A percentile compares a stretch with the other conserved stretches of the same genome.
Conservation (phyloP, 2,329 filamentous ascomycete genomes). For the Chrysoporthe austroafricana region DNA sequence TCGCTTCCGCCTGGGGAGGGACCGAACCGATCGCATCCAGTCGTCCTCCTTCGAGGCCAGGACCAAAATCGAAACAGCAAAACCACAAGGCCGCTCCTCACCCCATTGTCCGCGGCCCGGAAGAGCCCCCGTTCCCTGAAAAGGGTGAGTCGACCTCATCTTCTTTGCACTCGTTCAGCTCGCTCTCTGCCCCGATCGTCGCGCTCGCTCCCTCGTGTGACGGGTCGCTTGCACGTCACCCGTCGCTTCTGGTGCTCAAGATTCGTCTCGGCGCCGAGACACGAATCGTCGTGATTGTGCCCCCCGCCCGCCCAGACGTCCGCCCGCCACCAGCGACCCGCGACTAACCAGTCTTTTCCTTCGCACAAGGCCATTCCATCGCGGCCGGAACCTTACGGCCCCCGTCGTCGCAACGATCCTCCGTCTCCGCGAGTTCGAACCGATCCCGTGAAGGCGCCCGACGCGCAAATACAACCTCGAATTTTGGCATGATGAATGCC, state of each 20-base stretch:
- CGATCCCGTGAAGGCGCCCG: conserved; percentile 43
- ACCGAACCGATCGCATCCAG: conserved; percentile 24
- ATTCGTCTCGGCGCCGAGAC: conserved; percentile 10
- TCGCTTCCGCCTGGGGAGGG: conserved; percentile 35
- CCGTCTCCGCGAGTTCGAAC: conserved; percentile 42
- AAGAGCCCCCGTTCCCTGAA: conserved; percentile 36
- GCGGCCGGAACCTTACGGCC: conserved; percentile 42
- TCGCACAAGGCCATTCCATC: conserved; percentile 43
- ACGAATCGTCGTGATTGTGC: neutral
- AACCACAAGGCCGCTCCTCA: conserved; percentile 15
- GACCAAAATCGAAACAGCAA: conserved; percentile 24
- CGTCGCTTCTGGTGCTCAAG: neutral
- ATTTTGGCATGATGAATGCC: conserved; percentile 67
- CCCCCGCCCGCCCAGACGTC: conserved; percentile 4
- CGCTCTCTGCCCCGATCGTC: neutral
- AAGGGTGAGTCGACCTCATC: conserved; percentile 39
- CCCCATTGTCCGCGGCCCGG: conserved; percentile 26
- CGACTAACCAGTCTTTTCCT: conserved; percentile 32
- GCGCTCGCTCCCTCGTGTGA: neutral
- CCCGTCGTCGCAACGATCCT: conserved; percentile 44
- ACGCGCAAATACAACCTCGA: conserved; percentile 50
- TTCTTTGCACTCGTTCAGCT: conserved; percentile 10
- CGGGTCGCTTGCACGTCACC: conserved; percentile 5
- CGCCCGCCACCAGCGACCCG: conserved; percentile 19
- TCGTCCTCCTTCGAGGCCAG: conserved; percentile 22